Evolutionary conservation across 208 protist genomes (phyloP).

Genomic region (Leishmania guyanensis): DNA sequence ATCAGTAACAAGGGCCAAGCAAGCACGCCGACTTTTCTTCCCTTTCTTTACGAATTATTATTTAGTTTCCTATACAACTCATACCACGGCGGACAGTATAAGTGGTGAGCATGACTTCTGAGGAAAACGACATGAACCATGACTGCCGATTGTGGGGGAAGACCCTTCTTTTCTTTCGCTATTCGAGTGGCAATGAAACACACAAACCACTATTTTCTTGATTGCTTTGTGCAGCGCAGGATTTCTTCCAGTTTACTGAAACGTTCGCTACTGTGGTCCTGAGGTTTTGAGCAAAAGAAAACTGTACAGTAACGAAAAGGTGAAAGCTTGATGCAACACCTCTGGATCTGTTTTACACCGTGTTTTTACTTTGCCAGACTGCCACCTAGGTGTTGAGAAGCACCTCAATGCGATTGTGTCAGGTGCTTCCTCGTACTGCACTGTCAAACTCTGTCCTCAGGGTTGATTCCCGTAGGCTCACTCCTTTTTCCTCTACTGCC

Average conservation of each 20-base stretch:
- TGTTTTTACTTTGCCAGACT: not conserved
- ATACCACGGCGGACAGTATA: not conserved
- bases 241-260: not conserved
- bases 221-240: not conserved
- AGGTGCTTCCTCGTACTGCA: not conserved
- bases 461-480: not conserved
- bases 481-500: constrained; percentile 1
- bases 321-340: not conserved
- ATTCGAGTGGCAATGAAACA: not conserved
- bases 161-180: not conserved
- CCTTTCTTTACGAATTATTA: not conserved
- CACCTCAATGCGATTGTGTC: not conserved
- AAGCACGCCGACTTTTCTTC: not conserved
- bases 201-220: not conserved
- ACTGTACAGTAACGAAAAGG: not conserved
- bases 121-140: not conserved
- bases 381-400: not conserved
- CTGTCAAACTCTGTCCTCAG: not conserved
- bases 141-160: not conserved
- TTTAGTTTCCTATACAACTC: not conserved
- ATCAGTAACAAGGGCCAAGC: not conserved
- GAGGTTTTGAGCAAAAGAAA: not conserved
- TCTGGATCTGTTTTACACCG: not conserved
- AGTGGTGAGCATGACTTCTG: not conserved
- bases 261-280: not conserved